Conservation (phyloP, 805 yeast species). For the Starmerella sp. region DNA sequence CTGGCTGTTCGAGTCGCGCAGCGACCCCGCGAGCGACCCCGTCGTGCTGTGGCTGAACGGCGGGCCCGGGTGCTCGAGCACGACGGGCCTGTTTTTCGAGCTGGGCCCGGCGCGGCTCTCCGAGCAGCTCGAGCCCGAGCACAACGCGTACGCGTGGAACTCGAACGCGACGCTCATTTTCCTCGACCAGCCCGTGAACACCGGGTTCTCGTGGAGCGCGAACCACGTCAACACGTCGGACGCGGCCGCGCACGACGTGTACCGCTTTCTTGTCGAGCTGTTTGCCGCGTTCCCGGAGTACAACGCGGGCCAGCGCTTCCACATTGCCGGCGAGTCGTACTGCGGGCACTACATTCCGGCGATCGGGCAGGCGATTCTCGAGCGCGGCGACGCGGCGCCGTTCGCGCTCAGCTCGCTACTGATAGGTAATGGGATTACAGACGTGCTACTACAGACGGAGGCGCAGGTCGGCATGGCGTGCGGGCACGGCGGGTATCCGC, state of each 20-base stretch:
- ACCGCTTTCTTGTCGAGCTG: slow-evolving; percentile 69
- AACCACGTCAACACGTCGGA: slow-evolving; percentile 45
- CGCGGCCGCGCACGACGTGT: slow-evolving; percentile 83
- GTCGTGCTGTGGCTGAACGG: slow-evolving; percentile 85
- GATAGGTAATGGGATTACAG: slow-evolving; percentile 90
- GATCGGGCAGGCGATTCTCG: slow-evolving; percentile 45
- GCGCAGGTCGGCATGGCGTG: slow-evolving; percentile 91
- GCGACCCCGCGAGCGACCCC: slow-evolving; percentile 79
- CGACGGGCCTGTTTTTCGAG: slow-evolving; percentile 82
- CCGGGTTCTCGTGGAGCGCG: slow-evolving; percentile 75
- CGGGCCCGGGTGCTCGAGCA: slow-evolving; percentile 88
- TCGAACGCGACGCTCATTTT: slow-evolving; percentile 78
- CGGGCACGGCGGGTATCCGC: slow-evolving; percentile 65
- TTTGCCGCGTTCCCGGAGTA: slow-evolving; percentile 75
- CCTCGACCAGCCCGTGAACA: slow-evolving; percentile 88
- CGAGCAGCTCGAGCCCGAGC: slow-evolving; percentile 34
- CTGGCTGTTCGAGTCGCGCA: slow-evolving; percentile 87
- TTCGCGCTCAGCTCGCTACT: slow-evolving; percentile 65
- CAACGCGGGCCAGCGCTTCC: slow-evolving; percentile 42
- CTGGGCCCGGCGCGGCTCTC: slow-evolving; percentile 77
- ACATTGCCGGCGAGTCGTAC: slow-evolving; percentile 86
- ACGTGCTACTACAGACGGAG: slow-evolving; percentile 64
- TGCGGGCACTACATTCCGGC: slow-evolving; percentile 91
- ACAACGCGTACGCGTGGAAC: slow-evolving; percentile 84
- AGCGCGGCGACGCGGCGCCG: slow-evolving; percentile 33